Evolutionary conservation across 2,329 filamentous ascomycete genomes (phyloP).

Genomic region (Epichloe elymi): DNA sequence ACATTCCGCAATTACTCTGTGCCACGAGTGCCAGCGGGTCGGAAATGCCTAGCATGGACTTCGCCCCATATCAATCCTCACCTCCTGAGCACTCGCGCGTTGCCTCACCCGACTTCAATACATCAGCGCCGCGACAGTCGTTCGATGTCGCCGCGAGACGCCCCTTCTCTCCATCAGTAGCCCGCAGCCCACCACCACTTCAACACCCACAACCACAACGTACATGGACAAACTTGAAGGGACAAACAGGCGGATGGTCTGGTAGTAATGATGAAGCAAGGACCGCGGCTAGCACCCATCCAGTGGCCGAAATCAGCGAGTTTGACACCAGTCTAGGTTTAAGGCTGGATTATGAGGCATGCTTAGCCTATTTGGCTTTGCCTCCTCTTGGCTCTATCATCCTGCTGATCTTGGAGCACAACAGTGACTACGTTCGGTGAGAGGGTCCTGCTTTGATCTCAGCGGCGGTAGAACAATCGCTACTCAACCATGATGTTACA

Average conservation of each 20-base stretch:
- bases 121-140: constrained; percentile 34
- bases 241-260: constrained; percentile 18
- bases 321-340: constrained; percentile 87
- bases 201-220: constrained; percentile 43
- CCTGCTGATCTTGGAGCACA: constrained; percentile 74
- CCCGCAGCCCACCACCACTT: constrained; percentile 28
- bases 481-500: neutral
- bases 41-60: constrained; percentile 54
- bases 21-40: neutral
- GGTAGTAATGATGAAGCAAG: constrained; percentile 9
- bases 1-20: neutral
- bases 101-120: constrained; percentile 48
- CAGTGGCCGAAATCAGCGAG: constrained; percentile 49
- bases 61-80: constrained; percentile 91
- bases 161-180: constrained; percentile 38
- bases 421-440: constrained; percentile 92
- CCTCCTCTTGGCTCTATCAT: constrained; percentile 79
- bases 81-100: constrained; percentile 74
- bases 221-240: constrained; percentile 32
- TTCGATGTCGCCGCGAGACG: constrained; percentile 43
- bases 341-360: constrained; percentile 79
- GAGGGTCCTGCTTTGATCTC: constrained; percentile 11
- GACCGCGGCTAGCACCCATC: constrained; percentile 24
- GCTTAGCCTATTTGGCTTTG: constrained; percentile 71
- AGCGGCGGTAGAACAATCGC: neutral